Percentiles rank a stretch among this genome's conserved stretches.
Conservation (phyloP, 2,329 filamentous ascomycete genomes). For the Cyclaneusma minus region DNA sequence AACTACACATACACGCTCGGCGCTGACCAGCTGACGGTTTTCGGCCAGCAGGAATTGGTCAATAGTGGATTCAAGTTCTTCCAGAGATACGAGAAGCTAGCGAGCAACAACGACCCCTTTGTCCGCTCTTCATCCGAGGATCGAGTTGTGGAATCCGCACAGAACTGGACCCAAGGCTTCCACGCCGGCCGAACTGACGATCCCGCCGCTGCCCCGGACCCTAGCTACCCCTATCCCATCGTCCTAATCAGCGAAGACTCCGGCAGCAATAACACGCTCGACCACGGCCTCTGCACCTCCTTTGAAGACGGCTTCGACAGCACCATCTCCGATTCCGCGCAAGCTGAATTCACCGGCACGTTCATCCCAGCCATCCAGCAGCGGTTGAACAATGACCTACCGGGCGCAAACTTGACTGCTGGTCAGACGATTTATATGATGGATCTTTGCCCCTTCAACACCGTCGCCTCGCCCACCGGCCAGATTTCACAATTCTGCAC, state of each 20-base stretch:
- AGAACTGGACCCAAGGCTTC: conserved; percentile 64
- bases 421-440: conserved; percentile 57
- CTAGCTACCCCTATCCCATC: conserved; percentile 34
- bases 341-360: conserved; percentile 39
- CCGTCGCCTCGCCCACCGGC: conserved; percentile 44
- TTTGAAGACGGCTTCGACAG: conserved; percentile 48
- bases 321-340: conserved; percentile 30
- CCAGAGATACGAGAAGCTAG: conserved; percentile 50
- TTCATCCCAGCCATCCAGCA: conserved; percentile 55
- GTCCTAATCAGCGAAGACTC: conserved; percentile 54
- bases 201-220: conserved; percentile 21
- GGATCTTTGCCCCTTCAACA: conserved; percentile 80
- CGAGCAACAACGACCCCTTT: conserved; percentile 45
- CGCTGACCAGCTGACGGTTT: conserved; percentile 50
- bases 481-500: conserved; percentile 56
- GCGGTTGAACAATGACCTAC: conserved; percentile 54
- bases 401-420: conserved; percentile 47
- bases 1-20: conserved; percentile 59
- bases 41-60: conserved; percentile 55
- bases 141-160: conserved; percentile 59
- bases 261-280: conserved; percentile 66
- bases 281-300: conserved; percentile 52
- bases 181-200: conserved; percentile 30
- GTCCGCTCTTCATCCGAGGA: conserved; percentile 54
- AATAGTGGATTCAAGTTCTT: conserved; percentile 68